These are phyloP conservation scores for Hypoxylon fragiforme DNA, from an alignment of 495 filamentous ascomycete genomes.

Conservation along the genomic window DNA sequence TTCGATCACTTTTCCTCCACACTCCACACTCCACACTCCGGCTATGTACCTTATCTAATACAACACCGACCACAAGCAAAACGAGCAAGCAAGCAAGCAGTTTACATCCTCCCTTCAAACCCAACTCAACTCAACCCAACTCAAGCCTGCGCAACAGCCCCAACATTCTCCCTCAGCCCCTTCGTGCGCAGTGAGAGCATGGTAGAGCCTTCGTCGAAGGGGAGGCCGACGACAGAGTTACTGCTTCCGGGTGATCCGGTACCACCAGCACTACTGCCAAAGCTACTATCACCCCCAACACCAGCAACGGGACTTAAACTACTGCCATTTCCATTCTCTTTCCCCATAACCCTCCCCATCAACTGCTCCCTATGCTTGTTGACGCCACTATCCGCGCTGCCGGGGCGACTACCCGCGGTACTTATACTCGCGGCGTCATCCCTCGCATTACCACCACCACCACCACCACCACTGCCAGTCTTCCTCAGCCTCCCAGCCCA, in stretches of 20 bases:
- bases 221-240: conserved; percentile 26
- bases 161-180: conserved; percentile 51
- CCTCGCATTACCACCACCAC: conserved; percentile 1
- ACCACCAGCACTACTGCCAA: background rate
- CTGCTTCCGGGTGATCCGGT: background rate
- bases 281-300: too few relatives aligned
- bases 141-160: conserved; percentile 36
- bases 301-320: too few relatives aligned
- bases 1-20: too few relatives aligned
- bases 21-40: too few relatives aligned
- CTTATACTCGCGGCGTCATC: conserved; percentile 45
- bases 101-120: background rate
- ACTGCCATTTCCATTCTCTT: too few relatives aligned
- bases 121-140: background rate
- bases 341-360: conserved; percentile 35
- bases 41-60: too few relatives aligned
- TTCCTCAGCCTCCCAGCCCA: conserved; percentile 48
- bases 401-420: conserved; percentile 48
- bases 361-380: conserved; percentile 46
- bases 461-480: too few relatives aligned
- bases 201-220: conserved; percentile 43
- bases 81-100: too few relatives aligned
- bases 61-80: too few relatives aligned
- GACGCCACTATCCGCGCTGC: conserved; percentile 49
- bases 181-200: conserved; percentile 51